Evolutionary conservation across 352 stramenopile genomes (phyloP), one percentile per base, ranked within the genome.

Genomic region (Phytophthora niederhauseri): DNA sequence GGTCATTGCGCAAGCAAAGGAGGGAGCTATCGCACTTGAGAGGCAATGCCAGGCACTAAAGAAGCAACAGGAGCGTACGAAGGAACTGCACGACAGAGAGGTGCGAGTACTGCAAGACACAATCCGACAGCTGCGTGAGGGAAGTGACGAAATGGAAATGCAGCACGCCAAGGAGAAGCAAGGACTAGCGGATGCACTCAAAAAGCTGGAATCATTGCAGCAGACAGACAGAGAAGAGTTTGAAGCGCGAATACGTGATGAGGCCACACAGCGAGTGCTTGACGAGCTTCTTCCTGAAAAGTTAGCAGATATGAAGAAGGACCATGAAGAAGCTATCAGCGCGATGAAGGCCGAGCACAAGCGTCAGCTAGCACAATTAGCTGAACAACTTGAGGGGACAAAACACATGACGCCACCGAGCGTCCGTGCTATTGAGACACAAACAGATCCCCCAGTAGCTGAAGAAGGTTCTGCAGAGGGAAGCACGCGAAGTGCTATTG

Each of bases 1-100:
- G 17, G 58, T 69, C 11, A 76, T 76, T 36, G 9, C 41, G 4
- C 64, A 76, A 28, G 69, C 69, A 14, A 73, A 73, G 31, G 59
- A 76, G n/a, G 58, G 54, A 6, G 64, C 64, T n/a, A 19, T 57
- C 8, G 60, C 43, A 20, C 41, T 76, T 1, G 68, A 79, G 26
- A 68, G 38, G 24, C 72, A 70, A 11, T 75, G 60, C 14, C 63
- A 68, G 31, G 64, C 56, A 17, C 34, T 74, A 12, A 74, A 71
- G 17, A 72, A 66, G 8, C 72, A 76, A 56, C 72, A 76, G 58
- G 67, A 70, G 15, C 41, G 45, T 14, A 22, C 68, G 0, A 69
- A 76, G 28, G 64, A 79, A 36, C 63, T 76, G 6, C 70, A 76
- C 26, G 68, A 76, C 17, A 43, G 60, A 17, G 64, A 79, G 31